These are phyloP conservation scores for Candida morakotiae DNA, from an alignment of 805 yeast species.

Conservation along the genomic window DNA sequence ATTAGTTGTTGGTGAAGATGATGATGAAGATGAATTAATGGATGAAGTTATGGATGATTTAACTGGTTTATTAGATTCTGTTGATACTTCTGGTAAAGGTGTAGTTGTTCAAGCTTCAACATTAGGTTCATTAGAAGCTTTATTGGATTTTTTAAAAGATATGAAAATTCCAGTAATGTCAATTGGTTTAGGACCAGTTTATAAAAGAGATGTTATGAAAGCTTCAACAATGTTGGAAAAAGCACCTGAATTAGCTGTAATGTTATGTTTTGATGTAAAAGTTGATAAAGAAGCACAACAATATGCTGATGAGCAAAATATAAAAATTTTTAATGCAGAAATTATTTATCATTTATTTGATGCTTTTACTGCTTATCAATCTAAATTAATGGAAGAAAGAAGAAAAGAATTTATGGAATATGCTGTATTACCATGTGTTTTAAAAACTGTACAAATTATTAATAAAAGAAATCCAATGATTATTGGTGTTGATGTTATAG, in stretches of 20 bases:
- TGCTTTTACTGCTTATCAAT: conserved; percentile 88
- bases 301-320: conserved; percentile 89
- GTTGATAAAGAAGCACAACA: conserved; percentile 98
- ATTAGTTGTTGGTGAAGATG: conserved; percentile 92
- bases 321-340: conserved; percentile 92
- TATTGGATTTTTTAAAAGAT: conserved; percentile 92
- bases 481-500: conserved; percentile 95
- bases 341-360: conserved; percentile 96
- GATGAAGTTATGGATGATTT: conserved; percentile 99
- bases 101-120: conserved; percentile 98
- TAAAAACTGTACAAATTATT: conserved; percentile 91
- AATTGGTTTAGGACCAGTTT: conserved; percentile 96
- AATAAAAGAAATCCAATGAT: conserved; percentile 99
- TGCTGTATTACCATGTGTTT: conserved; percentile 93
- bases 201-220: conserved; percentile 96
- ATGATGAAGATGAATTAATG: conserved; percentile 95
- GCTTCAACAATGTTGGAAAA: conserved; percentile 95
- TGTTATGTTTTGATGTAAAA: conserved; percentile 97
- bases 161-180: conserved; percentile 99
- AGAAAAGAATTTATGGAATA: conserved; percentile 82
- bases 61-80: conserved; percentile 90
- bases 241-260: conserved; percentile 93
- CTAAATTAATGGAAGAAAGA: conserved; percentile 80
- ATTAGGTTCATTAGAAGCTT: conserved; percentile 95
- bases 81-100: conserved; percentile 93